Percentiles rank a stretch among this genome's conserved stretches.
These are phyloP conservation scores for Mycena crocata DNA, from an alignment of 768 basidiomycete genomes.

Conservation along the genomic window DNA sequence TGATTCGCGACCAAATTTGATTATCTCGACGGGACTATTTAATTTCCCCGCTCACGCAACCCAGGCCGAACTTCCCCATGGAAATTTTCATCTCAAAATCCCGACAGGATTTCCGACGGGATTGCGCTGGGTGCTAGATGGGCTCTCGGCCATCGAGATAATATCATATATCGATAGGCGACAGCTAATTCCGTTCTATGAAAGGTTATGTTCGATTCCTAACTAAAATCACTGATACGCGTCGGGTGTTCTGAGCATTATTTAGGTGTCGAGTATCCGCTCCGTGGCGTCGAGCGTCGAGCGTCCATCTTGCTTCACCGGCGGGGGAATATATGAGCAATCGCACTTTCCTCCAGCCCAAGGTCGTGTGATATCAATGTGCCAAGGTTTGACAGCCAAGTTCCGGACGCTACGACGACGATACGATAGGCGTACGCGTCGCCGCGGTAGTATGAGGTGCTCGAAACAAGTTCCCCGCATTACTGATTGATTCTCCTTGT, in stretches of 20 bases:
- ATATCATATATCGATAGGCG: neutral
- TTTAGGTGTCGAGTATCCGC: neutral
- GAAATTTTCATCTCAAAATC: neutral
- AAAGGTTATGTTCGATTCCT: neutral
- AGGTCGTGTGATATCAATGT: conserved; percentile 24
- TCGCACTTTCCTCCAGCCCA: conserved; percentile 5
- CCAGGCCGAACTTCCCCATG: no score
- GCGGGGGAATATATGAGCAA: conserved; percentile 14
- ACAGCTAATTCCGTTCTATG: neutral
- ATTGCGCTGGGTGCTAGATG: neutral
- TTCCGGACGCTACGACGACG: conserved; percentile 24
- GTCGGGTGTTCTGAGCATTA: neutral
- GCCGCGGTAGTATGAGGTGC: conserved; percentile 18
- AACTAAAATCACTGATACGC: neutral
- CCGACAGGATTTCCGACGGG: neutral
- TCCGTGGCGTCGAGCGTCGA: neutral
- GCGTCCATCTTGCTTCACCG: conserved; percentile 14
- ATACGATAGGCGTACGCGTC: neutral
- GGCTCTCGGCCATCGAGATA: neutral
- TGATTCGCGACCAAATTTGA: conserved; percentile 20
- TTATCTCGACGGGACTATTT: conserved; percentile 20
- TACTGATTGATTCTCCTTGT: conserved; percentile 20
- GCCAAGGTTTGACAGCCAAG: conserved; percentile 21
- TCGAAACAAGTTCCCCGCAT: conserved; percentile 15
- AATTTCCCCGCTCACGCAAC: no score